Evolutionary conservation across 257 asterid species (phyloP).

Genomic region (Plectranthus barbatus): DNA sequence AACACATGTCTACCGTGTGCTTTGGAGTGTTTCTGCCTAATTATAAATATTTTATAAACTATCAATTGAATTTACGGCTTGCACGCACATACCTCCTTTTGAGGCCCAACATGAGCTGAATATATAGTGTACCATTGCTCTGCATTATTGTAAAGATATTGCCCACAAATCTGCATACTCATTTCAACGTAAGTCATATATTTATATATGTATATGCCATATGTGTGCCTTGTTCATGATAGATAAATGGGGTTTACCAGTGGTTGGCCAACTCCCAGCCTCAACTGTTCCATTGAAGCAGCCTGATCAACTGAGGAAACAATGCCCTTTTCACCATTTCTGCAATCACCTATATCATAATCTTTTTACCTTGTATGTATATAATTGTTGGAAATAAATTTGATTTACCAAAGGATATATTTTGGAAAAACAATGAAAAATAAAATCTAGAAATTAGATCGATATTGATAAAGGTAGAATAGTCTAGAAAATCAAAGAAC

Average conservation of each 20-base stretch:
- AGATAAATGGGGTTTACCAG: slow-evolving; percentile 18
- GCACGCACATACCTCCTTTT: slow-evolving; percentile 25
- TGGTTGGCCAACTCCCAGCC: slow-evolving; percentile 42
- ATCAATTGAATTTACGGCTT: too few species aligned
- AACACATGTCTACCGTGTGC: too few species aligned
- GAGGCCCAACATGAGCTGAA: slow-evolving; percentile 37
- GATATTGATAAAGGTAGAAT: too few species aligned
- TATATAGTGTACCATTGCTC: slow-evolving; percentile 41
- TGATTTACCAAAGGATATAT: too few species aligned
- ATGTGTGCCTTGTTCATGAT: neutral
- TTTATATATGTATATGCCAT: neutral
- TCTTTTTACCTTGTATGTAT: neutral
- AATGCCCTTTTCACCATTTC: slow-evolving; percentile 24
- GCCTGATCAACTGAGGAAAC: slow-evolving; percentile 6
- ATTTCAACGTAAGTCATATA: neutral
- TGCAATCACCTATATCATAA: slow-evolving; percentile 20
- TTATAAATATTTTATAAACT: too few species aligned
- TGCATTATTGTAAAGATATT: slow-evolving; percentile 33
- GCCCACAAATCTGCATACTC: slow-evolving; percentile 38
- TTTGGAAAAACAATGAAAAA: too few species aligned
- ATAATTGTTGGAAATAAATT: too few species aligned
- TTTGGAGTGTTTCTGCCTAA: too few species aligned
- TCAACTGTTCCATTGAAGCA: slow-evolving; percentile 24
- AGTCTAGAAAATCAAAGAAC: too few species aligned
- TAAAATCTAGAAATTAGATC: too few species aligned